Base-by-base conservation (phyloP, 352 stramenopile genomes). In the Phytopythium helicoides region DNA sequence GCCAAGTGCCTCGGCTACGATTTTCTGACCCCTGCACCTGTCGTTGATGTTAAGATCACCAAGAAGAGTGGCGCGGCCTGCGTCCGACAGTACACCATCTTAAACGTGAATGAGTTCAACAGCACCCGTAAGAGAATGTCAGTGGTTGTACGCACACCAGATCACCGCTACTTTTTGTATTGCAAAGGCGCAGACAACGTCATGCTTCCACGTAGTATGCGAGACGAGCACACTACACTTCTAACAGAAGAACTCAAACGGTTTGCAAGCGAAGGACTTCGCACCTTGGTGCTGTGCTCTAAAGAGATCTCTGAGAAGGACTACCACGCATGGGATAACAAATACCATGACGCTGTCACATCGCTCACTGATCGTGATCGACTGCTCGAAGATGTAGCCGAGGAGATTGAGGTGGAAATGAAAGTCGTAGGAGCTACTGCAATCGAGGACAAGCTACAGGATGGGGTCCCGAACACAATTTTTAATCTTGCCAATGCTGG, bases 81-180 rank as follows among this genome's bases (percentile, higher is more conserved):
- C 8, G 48, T 70, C 4, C 59, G 71, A 3, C 68, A 60, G 46
- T 92, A 87, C 58, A 78, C 64, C 23, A 71, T 94, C 15, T 56
- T 94, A 51, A 87, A 91, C 33, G 81, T 94, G 38, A 87, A 87
- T 58, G 82, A 94, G 47, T 94, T 94, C 61, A 89, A 87, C 49
- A 97, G 87, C 55, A 91, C 96, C 26, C 82, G 97, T 22, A 99
- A 99, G 74, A 74, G 97, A 53, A 99, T 99, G 97, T 98, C 93
- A 9, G 89, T 99, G 21, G 69, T 99, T 18, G 69, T 98, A 16
- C 77, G 86, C 12, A 75, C 62, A 1, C 60, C 67, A 4, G 69
- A 81, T 6, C 42, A 69, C 8, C 58, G 61, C 7, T 82, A 82
- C 28, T 61, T 86, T 2, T 42, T 92, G 4, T 88, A 71, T 25